Evolutionary conservation across 176 grass and related monocot genomes (phyloP).

Genomic region (Juncus effusus): DNA sequence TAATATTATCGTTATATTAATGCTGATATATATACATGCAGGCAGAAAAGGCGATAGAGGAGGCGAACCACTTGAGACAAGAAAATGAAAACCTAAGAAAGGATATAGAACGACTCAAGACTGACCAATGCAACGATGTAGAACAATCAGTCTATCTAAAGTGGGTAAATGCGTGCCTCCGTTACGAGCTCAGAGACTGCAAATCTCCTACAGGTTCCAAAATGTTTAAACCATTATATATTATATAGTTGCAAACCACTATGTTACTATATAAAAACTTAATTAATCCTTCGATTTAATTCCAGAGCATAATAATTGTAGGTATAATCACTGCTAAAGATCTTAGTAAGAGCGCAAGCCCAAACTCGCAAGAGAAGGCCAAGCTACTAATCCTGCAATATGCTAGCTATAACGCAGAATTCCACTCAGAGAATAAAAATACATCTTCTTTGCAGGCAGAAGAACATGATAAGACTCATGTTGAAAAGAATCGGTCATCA

Average conservation of each 20-base stretch:
- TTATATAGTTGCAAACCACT: neutral
- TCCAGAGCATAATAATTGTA: no score
- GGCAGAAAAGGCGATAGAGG: conserved; percentile 44
- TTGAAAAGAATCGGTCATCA: conserved; percentile 16
- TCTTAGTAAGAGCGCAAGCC: conserved; percentile 73
- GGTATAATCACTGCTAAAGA: conserved; percentile 47
- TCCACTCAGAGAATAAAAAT: conserved; percentile 51
- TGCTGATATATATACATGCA: conserved; percentile 32
- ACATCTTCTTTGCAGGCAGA: conserved; percentile 34
- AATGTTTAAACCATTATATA: no score
- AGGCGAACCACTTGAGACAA: conserved; percentile 49
- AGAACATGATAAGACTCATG: conserved; percentile 3
- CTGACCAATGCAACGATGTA: conserved; percentile 59
- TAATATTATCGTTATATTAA: conserved; percentile 25
- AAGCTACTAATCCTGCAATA: conserved; percentile 86
- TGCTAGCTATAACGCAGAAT: conserved; percentile 49
- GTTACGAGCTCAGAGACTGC: conserved; percentile 70
- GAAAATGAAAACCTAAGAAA: conserved; percentile 59
- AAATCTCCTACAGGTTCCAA: conserved; percentile 26
- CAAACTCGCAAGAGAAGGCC: conserved; percentile 70
- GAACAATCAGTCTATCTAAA: conserved; percentile 84
- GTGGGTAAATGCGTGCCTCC: conserved; percentile 91
- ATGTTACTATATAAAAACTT: neutral
- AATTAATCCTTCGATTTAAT: no score
- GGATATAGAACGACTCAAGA: conserved; percentile 57